These are phyloP conservation scores for Coemansia sp. DNA, from an alignment of 192 early-diverging fungal species.

Conservation along the genomic window DNA sequence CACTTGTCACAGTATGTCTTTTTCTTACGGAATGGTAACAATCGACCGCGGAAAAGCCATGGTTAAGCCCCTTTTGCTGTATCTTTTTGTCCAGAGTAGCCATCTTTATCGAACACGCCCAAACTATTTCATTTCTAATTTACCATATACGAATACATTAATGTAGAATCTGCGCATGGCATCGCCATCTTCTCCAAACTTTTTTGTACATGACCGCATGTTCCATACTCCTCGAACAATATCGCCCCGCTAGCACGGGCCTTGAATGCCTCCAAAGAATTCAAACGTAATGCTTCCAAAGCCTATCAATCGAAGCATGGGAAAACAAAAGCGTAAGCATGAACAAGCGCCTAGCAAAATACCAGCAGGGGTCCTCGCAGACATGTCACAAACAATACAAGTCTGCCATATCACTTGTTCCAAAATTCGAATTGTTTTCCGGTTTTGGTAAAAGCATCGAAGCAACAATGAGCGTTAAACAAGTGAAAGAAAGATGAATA, in stretches of 20 bases:
- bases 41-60: background rate
- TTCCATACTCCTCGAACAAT: too few species aligned
- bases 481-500: constrained; percentile 7
- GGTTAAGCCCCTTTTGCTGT: background rate
- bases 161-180: too few species aligned
- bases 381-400: constrained; percentile 4
- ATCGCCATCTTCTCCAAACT: too few species aligned
- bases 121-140: too few species aligned
- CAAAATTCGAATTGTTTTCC: background rate
- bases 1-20: constrained; percentile 1
- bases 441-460: background rate
- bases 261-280: background rate
- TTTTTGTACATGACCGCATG: background rate
- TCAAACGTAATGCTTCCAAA: background rate
- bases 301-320: background rate
- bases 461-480: background rate
- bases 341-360: background rate
- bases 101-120: background rate
- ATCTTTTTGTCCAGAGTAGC: too few species aligned
- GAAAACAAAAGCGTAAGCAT: constrained; percentile 2
- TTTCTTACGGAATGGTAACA: background rate
- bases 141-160: too few species aligned
- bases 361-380: background rate
- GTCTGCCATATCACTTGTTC: constrained; percentile 4
- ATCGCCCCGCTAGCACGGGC: too few species aligned